Evolutionary conservation across 169 alveolate species (phyloP), one percentile per base, ranked within the genome.

Genomic region (Plasmodium berghei): DNA sequence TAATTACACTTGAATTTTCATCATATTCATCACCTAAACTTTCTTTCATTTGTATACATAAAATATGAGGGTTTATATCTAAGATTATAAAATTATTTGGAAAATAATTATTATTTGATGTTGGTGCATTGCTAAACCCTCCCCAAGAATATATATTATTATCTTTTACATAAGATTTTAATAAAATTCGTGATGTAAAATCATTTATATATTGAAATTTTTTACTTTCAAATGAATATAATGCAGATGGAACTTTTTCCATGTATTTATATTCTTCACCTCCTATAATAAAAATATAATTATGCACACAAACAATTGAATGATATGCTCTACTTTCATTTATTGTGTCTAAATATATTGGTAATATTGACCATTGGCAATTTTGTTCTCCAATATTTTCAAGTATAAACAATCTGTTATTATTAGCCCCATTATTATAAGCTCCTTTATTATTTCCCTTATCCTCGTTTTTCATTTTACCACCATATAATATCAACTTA

Each of bases 201-300:
- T 86, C 87, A 63, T 86, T 62, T 26, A 86, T 86, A 20, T 86
- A 86, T 5, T 86, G 91, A 24, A 86, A 86, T 48, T 70, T 86
- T 48, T 86, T 86, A 1, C 48, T 56, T 48, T 86, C 85, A 71
- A 86, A 86, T 0, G 91, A 86, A 48, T 86, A 86, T 28, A 86
- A 46, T 52, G 91, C 91, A n/a, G 91, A 86, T 9, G 91, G 91
- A 58, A 86, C 59, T 86, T 86, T 86, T 73, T 86, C 91, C 20
- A 71, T 86, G 72, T 71, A 86, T 24, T 48, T 86, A 73, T 86
- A 86, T 9, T 86, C 91, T 62, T 86, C 91, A 9, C 91, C 91
- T 18, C 91, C 91, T 5, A 86, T 58, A 52, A 86, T 86, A 86
- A 86, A 86, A 24, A 86, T 59, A 55, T 86, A 72, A 71, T 86